These are phyloP conservation scores for Tricholoma furcatifolium DNA, from an alignment of 768 basidiomycete species.

Conservation along the genomic window DNA sequence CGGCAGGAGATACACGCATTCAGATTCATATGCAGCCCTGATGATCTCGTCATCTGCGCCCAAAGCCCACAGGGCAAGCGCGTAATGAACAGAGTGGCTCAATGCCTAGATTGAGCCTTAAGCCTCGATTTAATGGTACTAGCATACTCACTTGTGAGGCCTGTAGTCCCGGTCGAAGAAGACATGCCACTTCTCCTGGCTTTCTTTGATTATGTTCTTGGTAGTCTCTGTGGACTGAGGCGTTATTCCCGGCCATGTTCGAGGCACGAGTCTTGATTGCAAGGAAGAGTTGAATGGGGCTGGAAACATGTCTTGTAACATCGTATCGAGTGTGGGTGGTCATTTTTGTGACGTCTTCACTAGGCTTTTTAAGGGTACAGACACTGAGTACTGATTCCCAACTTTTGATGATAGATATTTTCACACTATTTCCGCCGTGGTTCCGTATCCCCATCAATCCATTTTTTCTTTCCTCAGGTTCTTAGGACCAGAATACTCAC, in stretches of 20 bases:
- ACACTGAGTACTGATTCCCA: no score
- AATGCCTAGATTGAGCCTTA: not conserved
- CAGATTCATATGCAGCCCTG: constrained; percentile 32
- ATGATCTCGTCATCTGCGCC: constrained; percentile 26
- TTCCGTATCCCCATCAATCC: no score
- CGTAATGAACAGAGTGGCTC: constrained; percentile 26
- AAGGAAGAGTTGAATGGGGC: constrained; percentile 19
- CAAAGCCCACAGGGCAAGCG: constrained; percentile 24
- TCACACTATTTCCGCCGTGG: no score
- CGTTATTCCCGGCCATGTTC: constrained; percentile 31
- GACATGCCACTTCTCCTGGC: constrained; percentile 45
- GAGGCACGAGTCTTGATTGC: constrained; percentile 23
- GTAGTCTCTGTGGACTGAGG: constrained; percentile 30
- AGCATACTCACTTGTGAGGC: constrained; percentile 47
- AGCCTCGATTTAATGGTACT: not conserved
- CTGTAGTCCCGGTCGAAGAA: constrained; percentile 40
- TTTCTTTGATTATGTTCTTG: constrained; percentile 40
- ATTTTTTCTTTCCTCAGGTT: no score
- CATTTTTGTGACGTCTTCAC: no score
- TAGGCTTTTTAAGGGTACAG: no score
- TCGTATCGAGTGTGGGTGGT: not conserved
- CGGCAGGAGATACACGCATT: constrained; percentile 28
- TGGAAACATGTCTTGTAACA: constrained; percentile 26
- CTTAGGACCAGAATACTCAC: no score
- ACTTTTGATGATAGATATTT: no score